Conservation (phyloP, 306 rosid species). For the Rosa lucieae region DNA sequence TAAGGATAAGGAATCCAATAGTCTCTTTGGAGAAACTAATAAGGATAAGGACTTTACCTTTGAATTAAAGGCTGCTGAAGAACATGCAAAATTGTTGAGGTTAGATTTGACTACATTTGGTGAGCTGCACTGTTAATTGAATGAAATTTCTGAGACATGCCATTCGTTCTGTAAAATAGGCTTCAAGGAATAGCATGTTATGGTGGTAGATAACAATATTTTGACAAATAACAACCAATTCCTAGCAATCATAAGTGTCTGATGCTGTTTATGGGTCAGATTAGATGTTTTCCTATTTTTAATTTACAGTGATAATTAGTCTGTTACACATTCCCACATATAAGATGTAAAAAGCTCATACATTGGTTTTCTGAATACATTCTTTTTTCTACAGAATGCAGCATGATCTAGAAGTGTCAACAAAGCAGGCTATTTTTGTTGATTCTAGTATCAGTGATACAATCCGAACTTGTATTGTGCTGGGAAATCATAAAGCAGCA, state of each 20-base stretch:
- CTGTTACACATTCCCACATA: not conserved
- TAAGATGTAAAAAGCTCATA: not conserved
- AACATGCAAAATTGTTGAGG: slow-evolving; percentile 92
- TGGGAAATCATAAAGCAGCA: slow-evolving; percentile 96
- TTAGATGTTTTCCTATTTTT: not conserved
- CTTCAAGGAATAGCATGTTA: slow-evolving; percentile 12
- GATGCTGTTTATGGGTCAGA: not conserved
- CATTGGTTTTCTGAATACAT: not conserved
- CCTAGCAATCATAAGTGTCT: slow-evolving; percentile 8
- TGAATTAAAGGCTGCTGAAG: slow-evolving; percentile 95
- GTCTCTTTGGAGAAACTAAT: slow-evolving; percentile 67
- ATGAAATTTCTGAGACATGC: slow-evolving; percentile 12
- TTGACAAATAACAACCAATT: not conserved
- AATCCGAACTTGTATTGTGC: slow-evolving; percentile 93
- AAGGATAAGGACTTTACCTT: slow-evolving; percentile 69
- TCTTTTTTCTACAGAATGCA: slow-evolving; percentile 61
- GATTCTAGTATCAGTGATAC: slow-evolving; percentile 97
- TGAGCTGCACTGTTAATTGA: slow-evolving; percentile 9
- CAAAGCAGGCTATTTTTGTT: slow-evolving; percentile 97
- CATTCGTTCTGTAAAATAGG: slow-evolving; percentile 11
- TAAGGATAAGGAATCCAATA: slow-evolving; percentile 57
- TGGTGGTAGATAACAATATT: slow-evolving; percentile 13
- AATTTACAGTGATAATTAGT: not conserved
- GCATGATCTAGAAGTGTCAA: slow-evolving; percentile 83
- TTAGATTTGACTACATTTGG: slow-evolving; percentile 33